Evolutionary conservation across 495 filamentous ascomycete genomes (phyloP).

Genomic region (Niebla homalea): DNA sequence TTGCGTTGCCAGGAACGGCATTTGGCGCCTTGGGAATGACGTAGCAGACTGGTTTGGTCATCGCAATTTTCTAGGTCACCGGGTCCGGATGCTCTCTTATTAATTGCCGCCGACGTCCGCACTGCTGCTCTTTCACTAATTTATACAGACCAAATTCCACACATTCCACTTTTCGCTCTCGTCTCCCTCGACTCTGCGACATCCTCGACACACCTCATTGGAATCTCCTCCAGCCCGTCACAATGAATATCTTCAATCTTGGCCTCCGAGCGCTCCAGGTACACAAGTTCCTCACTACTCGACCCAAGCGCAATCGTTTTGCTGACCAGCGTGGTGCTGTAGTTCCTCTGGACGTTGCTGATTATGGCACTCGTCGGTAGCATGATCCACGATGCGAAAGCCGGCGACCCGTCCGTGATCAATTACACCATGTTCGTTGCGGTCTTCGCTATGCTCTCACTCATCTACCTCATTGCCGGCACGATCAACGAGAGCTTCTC

Average conservation of each 20-base stretch:
- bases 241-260: conserved; percentile 5
- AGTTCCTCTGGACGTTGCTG: conserved; percentile 57
- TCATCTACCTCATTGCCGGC: conserved; percentile 48
- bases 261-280: conserved; percentile 16
- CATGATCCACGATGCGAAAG: conserved; percentile 44
- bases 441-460: conserved; percentile 51
- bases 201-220: not conserved
- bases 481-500: conserved; percentile 35
- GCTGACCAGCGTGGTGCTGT: conserved; percentile 4
- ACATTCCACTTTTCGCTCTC: no score
- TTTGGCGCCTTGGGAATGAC: no score
- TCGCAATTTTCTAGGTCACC: not conserved
- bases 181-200: not conserved
- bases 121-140: not conserved
- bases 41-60: not conserved
- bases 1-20: no score
- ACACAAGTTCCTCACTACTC: not conserved
- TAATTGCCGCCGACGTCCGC: not conserved
- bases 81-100: not conserved
- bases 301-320: not conserved
- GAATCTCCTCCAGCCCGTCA: not conserved
- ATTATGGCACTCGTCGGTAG: conserved; percentile 54
- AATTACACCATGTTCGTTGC: conserved; percentile 56
- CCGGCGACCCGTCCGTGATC: conserved; percentile 42
- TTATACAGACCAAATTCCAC: not conserved